phyloP scores from a whole-genome alignment of 2,329 filamentous ascomycete species.

The Cladophialophora carrionii region DNA sequence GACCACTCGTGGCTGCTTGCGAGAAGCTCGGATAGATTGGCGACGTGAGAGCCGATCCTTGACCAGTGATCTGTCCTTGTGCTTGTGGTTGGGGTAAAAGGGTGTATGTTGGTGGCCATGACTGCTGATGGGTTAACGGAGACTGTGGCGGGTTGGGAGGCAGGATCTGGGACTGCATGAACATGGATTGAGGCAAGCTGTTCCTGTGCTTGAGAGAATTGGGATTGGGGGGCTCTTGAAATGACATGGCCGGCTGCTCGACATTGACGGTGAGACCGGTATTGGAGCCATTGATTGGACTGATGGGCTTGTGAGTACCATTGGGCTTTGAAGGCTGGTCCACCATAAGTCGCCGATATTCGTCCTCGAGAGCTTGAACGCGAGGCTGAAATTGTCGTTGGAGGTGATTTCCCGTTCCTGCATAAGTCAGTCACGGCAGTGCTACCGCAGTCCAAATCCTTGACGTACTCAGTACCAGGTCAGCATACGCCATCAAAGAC shows the following conservation, averaged over 20 bases:
- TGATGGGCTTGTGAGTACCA: constrained; percentile 14
- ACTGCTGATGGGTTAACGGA: constrained; percentile 15
- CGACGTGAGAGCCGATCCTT: constrained; percentile 23
- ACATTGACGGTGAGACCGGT: constrained; percentile 3
- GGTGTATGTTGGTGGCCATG: constrained; percentile 22
- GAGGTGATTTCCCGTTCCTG: constrained; percentile 36
- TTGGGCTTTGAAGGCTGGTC: constrained; percentile 19
- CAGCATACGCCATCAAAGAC: constrained; percentile 38
- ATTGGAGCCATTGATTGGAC: constrained; percentile 17
- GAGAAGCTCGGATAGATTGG: constrained; percentile 22
- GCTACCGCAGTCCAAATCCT: not conserved
- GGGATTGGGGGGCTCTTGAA: constrained; percentile 14
- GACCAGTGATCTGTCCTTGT: constrained; percentile 7
- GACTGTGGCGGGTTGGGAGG: constrained; percentile 23
- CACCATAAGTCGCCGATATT: constrained; percentile 30
- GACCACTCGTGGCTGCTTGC: constrained; percentile 12
- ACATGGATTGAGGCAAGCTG: constrained; percentile 24
- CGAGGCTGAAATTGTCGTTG: constrained; percentile 35
- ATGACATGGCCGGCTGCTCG: constrained; percentile 12
- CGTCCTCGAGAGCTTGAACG: constrained; percentile 35
- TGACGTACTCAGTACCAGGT: constrained; percentile 35
- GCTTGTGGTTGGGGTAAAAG: constrained; percentile 22
- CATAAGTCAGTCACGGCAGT: constrained; percentile 1
- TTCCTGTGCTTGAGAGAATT: constrained; percentile 10
- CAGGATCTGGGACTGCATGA: constrained; percentile 20